Conservation (phyloP, 2,329 filamentous ascomycete genomes). For the Penicillium fuscoglaucum region DNA sequence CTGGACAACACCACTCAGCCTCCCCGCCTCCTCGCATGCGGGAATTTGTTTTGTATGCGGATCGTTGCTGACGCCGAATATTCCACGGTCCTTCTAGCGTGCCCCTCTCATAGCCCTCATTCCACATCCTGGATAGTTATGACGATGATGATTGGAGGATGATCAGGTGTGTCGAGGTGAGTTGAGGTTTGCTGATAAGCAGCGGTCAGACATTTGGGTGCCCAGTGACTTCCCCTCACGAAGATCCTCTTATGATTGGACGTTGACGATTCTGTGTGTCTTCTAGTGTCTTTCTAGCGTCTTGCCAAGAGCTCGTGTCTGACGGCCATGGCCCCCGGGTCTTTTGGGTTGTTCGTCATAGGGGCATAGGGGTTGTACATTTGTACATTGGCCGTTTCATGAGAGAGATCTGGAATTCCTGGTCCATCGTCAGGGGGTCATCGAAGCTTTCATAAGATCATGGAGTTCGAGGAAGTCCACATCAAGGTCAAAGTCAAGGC, state of each 20-base stretch:
- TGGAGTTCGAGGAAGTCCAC: not conserved
- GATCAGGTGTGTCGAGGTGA: not conserved
- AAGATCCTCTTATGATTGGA: not conserved
- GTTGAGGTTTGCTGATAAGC: conserved; percentile 8
- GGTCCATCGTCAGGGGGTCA: not conserved
- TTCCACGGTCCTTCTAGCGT: conserved; percentile 30
- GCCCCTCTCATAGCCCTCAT: not conserved
- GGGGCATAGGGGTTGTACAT: not conserved
- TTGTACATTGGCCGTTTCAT: not conserved
- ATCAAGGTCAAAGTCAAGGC: too few species aligned
- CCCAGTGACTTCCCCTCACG: conserved; percentile 13
- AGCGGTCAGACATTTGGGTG: conserved; percentile 18
- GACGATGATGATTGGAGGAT: conserved; percentile 2
- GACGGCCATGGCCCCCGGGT: not conserved
- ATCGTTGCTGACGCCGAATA: conserved; percentile 16
- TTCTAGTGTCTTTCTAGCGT: conserved; percentile 19
- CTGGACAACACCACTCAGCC: conserved; percentile 16
- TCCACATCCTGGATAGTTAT: not conserved
- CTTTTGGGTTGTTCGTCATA: not conserved
- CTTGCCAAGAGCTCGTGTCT: conserved; percentile 5
- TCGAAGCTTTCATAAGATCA: not conserved
- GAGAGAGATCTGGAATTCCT: not conserved
- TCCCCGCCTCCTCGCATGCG: conserved; percentile 21
- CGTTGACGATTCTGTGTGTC: conserved; percentile 13
- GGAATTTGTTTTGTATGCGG: conserved; percentile 24